Evolutionary conservation across 805 yeast genomes (phyloP).

Genomic region (Pichia thaimueangensis): DNA sequence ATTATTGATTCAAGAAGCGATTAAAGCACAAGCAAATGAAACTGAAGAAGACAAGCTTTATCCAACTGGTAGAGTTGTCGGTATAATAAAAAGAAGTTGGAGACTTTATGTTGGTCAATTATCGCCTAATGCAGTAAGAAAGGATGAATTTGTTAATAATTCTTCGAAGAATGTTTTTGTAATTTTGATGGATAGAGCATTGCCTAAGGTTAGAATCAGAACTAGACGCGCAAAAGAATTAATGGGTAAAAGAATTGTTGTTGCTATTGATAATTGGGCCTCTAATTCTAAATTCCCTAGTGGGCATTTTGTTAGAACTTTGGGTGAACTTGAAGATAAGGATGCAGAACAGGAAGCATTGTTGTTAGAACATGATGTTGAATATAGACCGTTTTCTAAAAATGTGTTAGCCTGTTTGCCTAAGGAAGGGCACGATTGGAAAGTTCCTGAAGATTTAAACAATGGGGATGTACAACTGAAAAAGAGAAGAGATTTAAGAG

Average conservation of each 20-base stretch:
- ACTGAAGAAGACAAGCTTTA: constrained; percentile 46
- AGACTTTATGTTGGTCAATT: constrained; percentile 93
- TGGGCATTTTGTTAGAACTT: constrained; percentile 87
- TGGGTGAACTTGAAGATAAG: constrained; percentile 87
- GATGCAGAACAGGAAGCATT: constrained; percentile 96
- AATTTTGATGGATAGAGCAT: constrained; percentile 77
- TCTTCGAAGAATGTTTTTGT: constrained; percentile 78
- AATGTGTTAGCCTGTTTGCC: constrained; percentile 91
- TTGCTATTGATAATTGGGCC: constrained; percentile 93
- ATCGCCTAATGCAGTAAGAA: constrained; percentile 62
- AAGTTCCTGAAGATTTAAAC: constrained; percentile 61
- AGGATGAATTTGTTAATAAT: constrained; percentile 47
- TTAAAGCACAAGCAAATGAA: constrained; percentile 43
- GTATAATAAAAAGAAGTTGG: constrained; percentile 88
- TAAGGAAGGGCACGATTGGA: constrained; percentile 89
- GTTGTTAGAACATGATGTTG: constrained; percentile 90
- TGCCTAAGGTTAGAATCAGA: constrained; percentile 80
- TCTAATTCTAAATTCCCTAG: constrained; percentile 75
- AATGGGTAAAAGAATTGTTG: constrained; percentile 83
- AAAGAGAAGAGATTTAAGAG: constrained; percentile 79
- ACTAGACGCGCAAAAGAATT: constrained; percentile 83
- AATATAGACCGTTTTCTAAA: constrained; percentile 90
- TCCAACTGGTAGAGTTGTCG: constrained; percentile 94
- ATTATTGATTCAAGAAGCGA: constrained; percentile 71
- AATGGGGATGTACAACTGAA: constrained; percentile 48